Evolutionary conservation across 208 protist genomes (phyloP).

Genomic region (Trypanosoma theileri): DNA sequence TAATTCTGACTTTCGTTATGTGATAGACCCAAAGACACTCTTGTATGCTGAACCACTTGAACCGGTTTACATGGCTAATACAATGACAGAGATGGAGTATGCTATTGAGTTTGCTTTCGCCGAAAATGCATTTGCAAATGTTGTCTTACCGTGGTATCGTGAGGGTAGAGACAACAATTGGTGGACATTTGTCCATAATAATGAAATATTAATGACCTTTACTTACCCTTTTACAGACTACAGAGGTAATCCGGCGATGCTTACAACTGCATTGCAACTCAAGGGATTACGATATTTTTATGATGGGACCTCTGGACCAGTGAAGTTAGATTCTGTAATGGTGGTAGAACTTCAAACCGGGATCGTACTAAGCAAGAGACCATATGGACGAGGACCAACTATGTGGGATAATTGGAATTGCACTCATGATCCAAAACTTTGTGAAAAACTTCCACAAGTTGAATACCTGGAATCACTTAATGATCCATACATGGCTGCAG

Average conservation of each 20-base stretch:
- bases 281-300: slow-evolving; percentile 25
- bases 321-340: slow-evolving; percentile 28
- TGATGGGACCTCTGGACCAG: not conserved
- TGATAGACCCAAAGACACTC: slow-evolving; percentile 29
- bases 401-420: slow-evolving; percentile 51
- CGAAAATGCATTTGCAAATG: slow-evolving; percentile 37
- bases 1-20: slow-evolving; percentile 39
- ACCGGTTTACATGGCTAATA: slow-evolving; percentile 26
- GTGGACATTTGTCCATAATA: slow-evolving; percentile 20
- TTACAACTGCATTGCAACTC: slow-evolving; percentile 41
- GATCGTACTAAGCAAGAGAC: slow-evolving; percentile 43
- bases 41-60: slow-evolving; percentile 30
- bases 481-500: slow-evolving; percentile 28
- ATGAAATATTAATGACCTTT: slow-evolving; percentile 53
- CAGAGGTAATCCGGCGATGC: slow-evolving; percentile 36
- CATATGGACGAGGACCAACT: slow-evolving; percentile 16
- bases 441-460: slow-evolving; percentile 6
- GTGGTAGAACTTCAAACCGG: slow-evolving; percentile 39
- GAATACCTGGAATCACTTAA: slow-evolving; percentile 23
- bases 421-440: not conserved
- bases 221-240: slow-evolving; percentile 60
- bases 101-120: slow-evolving; percentile 40
- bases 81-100: slow-evolving; percentile 45
- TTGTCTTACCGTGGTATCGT: slow-evolving; percentile 44
- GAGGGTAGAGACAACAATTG: slow-evolving; percentile 1